Base-by-base conservation (phyloP, 164 flowering plant species). In the Vitis rupestris region DNA sequence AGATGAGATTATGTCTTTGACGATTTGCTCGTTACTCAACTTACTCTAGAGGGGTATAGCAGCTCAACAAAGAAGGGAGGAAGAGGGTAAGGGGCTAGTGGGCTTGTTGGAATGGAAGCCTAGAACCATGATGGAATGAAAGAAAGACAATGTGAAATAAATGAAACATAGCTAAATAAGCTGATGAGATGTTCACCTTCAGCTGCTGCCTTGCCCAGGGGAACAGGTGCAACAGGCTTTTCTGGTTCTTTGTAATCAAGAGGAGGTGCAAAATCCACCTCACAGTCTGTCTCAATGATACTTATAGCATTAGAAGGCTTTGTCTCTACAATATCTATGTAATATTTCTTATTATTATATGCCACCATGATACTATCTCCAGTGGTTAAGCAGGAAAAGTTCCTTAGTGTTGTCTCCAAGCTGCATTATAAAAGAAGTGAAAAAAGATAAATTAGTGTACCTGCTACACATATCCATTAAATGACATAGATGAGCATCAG, bases 201-300 rank as follows among this genome's bases (percentile, higher is more conserved):
- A 66, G 80, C 80, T 11, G 82, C 72, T 17, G 81, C 85, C 75
- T 87, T 87, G 81, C 78, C 66, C 53, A 78, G 63, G 65, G 82
- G 70, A 74, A 61, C 69, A 63, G 87, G 65, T 63, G 88, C 77
- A 60, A 71, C 78, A 31, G 87, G 86, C 75, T 70, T 89, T 77
- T 86, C 92, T 47, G 98, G 97, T 75, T 90, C 97, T 79, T 86
- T 88, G 71, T 89, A 94, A 83, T 94, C 98, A 64, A 94, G 86
- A 29, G 99, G 99, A 74, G 97, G 97, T 31, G 99, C 97, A 78
- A 94, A 94, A 74, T 94, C 99, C 69, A 94, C 99, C 79, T 94
- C 97, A 80, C 99, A 94, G 72, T 94, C 99, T 6, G 97, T 94
- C 78, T 94, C 97, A 57, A 92, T 94, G 60, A 94, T 91, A 74